These are phyloP conservation scores for Monilinia fructigena DNA, from an alignment of 2,329 filamentous ascomycete species.

Conservation along the genomic window DNA sequence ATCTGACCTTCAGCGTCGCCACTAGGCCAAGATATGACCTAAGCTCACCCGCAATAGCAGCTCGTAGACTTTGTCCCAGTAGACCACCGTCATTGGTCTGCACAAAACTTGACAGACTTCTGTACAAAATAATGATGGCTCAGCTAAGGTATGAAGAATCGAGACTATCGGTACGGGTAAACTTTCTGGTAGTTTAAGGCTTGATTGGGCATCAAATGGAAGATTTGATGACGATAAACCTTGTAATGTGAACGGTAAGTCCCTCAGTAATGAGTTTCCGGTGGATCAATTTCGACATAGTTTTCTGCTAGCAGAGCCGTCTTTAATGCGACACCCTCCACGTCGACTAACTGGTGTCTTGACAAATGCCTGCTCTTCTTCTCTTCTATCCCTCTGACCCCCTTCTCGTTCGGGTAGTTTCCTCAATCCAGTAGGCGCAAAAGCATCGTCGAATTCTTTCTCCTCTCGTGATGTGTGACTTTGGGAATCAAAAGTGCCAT, in stretches of 20 bases:
- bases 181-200: conserved; percentile 72
- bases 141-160: conserved; percentile 82
- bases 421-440: conserved; percentile 52
- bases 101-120: conserved; percentile 75
- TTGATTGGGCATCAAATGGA: conserved; percentile 67
- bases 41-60: conserved; percentile 80
- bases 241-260: conserved; percentile 89
- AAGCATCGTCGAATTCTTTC: conserved; percentile 45
- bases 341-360: conserved; percentile 35
- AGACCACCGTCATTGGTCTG: conserved; percentile 78
- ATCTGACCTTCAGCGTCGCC: conserved; percentile 90
- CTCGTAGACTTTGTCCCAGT: conserved; percentile 87
- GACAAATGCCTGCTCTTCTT: conserved; percentile 36
- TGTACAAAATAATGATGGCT: conserved; percentile 93
- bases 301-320: conserved; percentile 58
- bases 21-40: conserved; percentile 88
- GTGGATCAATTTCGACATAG: conserved; percentile 56
- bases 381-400: conserved; percentile 39
- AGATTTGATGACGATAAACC: conserved; percentile 86
- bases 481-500: conserved; percentile 34
- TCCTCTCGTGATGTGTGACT: conserved; percentile 44
- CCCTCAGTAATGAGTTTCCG: conserved; percentile 69
- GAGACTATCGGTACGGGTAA: conserved; percentile 83
- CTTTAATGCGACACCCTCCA: conserved; percentile 43
- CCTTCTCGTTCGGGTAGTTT: conserved; percentile 38